These are phyloP conservation scores for Fusarium guadeloupense DNA, from an alignment of 2,329 filamentous ascomycete genomes.

Conservation along the genomic window DNA sequence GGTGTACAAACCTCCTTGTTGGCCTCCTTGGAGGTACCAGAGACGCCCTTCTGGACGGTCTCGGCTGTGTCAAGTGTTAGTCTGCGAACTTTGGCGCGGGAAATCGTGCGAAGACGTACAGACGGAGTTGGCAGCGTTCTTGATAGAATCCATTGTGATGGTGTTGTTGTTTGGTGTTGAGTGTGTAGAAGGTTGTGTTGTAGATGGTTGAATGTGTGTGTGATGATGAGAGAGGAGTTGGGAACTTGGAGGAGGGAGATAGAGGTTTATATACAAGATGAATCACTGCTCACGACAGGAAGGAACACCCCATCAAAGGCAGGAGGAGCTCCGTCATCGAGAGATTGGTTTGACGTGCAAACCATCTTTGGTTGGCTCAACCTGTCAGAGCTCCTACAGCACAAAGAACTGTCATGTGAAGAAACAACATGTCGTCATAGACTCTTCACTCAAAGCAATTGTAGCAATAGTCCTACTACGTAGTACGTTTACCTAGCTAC, in stretches of 20 bases:
- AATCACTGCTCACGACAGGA: background rate
- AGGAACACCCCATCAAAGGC: no score
- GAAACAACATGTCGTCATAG: slow-evolving; percentile 34
- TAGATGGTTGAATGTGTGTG: slow-evolving; percentile 12
- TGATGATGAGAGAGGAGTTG: slow-evolving; percentile 8
- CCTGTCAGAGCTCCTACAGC: slow-evolving; percentile 2
- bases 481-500: slow-evolving; percentile 3
- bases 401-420: slow-evolving; percentile 32
- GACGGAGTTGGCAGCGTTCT: slow-evolving; percentile 74
- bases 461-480: no score
- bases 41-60: slow-evolving; percentile 65
- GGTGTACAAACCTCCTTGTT: slow-evolving; percentile 63
- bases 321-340: slow-evolving; percentile 17
- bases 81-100: no score
- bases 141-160: slow-evolving; percentile 61
- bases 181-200: slow-evolving; percentile 4
- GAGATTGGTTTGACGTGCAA: slow-evolving; percentile 15
- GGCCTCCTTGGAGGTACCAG: slow-evolving; percentile 70
- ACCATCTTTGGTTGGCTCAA: background rate
- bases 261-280: slow-evolving; percentile 36
- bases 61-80: no score
- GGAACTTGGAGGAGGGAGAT: background rate
- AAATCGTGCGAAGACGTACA: no score
- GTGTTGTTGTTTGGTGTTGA: slow-evolving; percentile 7
- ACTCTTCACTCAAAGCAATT: slow-evolving; percentile 13